Percentiles rank a stretch among this genome's conserved stretches.
These are phyloP conservation scores for Tulasnella sp. DNA, from an alignment of 768 basidiomycete species.

Conservation along the genomic window DNA sequence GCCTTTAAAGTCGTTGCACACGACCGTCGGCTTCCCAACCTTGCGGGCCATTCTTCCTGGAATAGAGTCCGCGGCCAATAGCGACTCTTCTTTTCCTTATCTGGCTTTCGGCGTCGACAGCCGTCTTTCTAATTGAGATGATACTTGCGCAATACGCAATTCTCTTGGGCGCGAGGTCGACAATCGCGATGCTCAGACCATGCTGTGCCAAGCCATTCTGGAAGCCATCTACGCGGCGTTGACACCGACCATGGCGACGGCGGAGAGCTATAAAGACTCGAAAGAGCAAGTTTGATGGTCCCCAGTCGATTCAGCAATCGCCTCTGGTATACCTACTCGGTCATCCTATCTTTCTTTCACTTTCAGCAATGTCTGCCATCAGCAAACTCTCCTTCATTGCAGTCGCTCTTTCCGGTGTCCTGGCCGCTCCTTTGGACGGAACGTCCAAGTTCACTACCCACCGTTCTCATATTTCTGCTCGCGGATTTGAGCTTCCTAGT, in stretches of 20 bases:
- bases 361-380: not conserved
- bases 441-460: constrained; percentile 12
- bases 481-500: not conserved
- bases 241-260: not conserved
- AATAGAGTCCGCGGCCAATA: not conserved
- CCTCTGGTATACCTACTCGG: not conserved
- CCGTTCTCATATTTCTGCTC: not conserved
- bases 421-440: constrained; percentile 8
- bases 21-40: not conserved
- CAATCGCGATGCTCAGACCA: not conserved
- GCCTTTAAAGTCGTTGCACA: not conserved
- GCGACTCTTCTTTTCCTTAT: not conserved
- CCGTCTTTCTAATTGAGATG: not conserved
- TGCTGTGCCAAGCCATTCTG: not conserved
- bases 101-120: not conserved
- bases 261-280: not conserved
- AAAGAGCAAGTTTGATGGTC: not conserved
- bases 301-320: not conserved
- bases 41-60: not conserved
- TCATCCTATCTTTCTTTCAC: not conserved
- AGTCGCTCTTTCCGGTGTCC: constrained; percentile 6
- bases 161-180: not conserved
- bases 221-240: not conserved
- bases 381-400: constrained; percentile 11
- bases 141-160: not conserved